Evolutionary conservation across 2,329 filamentous ascomycete genomes (phyloP), one percentile per base, ranked within the genome.

Genomic region (Fusarium oligoseptatum): DNA sequence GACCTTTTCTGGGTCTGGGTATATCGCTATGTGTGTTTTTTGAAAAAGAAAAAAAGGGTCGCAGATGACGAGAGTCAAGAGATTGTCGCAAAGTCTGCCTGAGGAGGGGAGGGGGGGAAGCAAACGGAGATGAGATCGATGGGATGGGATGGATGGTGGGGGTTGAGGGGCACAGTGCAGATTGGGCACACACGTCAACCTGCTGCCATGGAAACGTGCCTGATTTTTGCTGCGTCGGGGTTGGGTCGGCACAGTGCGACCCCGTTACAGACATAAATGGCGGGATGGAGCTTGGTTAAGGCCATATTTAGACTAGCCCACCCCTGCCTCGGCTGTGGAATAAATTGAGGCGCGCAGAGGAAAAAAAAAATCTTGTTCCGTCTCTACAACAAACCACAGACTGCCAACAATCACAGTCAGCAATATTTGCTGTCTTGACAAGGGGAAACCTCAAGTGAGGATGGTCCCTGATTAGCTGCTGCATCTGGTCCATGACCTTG

Each of bases 111-210:
- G 4, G 68, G 73, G 61, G 32, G 32, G 71, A 65, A 68, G 61
- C 60, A 62, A 63, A 61, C 48, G 48, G 60, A 70, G 69, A 70
- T 75, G 71, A 73, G 78, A 72, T 81, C 79, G 77, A 78, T 81
- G 41, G 36, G 32, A 34, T 32, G 29, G 29, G 29, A 32, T 36
- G 34, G 34, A 36, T 39, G 80, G 81, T 81, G 81, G 80, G 80
- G 80, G 80, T 80, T 80, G 78, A 79, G 79, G 81, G 81, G 80
- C 80, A 83, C 81, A 81, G 80, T 82, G 80, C 79, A 80, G 70
- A 81, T 82, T 81, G 62, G 73, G 77, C 73, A 73, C 57, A 64
- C 62, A 76, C 45, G 55, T 66, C 50, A 66, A 56, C 11, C 36
- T 41, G 60, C 70, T 72, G 64, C 68, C 58, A 60, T 39, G 66